phyloP scores from a whole-genome alignment of 345 rosid species.

The Eucalyptus tenuipes region DNA sequence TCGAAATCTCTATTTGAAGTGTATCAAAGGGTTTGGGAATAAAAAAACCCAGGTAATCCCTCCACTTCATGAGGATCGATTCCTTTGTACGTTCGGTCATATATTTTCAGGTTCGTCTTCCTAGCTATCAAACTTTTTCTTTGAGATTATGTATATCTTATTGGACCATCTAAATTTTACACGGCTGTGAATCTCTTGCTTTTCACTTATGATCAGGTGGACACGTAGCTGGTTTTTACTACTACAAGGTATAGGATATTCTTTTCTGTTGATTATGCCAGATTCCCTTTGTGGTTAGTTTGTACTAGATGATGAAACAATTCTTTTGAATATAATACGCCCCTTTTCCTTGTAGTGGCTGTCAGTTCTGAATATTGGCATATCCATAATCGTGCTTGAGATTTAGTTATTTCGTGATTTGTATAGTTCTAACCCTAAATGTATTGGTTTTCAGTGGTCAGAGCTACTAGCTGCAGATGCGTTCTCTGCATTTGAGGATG shows the following conservation, averaged over 20 bases:
- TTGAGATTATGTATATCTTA: too few species aligned
- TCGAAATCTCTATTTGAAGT: conserved; percentile 61
- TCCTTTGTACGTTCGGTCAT: conserved; percentile 71
- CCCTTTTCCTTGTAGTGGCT: not conserved
- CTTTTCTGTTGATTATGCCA: not conserved
- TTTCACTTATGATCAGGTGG: conserved; percentile 32
- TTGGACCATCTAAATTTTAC: not conserved
- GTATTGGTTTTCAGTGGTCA: conserved; percentile 60
- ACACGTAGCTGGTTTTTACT: conserved; percentile 89
- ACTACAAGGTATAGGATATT: conserved; percentile 58
- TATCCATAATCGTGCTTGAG: not conserved
- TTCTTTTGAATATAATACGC: not conserved
- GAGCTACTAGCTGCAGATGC: conserved; percentile 92
- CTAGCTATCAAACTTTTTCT: not conserved
- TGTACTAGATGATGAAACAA: not conserved
- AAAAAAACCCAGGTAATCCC: conserved; percentile 60
- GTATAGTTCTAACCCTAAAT: not conserved
- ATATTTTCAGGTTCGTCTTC: conserved; percentile 59
- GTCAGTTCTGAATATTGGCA: not conserved
- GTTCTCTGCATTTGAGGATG: conserved; percentile 92
- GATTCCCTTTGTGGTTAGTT: not conserved
- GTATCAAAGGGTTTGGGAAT: conserved; percentile 44
- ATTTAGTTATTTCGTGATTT: not conserved
- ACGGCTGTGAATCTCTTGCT: not conserved
- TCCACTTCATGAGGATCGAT: conserved; percentile 66